Evolutionary conservation across 345 rosid species (phyloP).

Genomic region (Eucalyptus melliodora): DNA sequence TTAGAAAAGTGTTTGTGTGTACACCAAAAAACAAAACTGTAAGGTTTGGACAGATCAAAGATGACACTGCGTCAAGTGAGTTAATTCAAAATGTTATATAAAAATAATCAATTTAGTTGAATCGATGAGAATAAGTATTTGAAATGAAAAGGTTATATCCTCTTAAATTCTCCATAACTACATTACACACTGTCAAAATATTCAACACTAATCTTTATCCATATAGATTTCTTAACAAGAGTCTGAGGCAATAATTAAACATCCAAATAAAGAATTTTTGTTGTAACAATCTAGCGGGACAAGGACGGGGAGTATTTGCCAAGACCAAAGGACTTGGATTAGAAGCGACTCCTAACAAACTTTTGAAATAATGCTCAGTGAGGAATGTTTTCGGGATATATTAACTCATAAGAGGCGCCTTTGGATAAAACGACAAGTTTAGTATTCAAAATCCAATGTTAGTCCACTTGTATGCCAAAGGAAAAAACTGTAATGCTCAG

Average conservation of each 20-base stretch:
- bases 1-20: too few species aligned
- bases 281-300: rapidly evolving
- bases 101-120: not conserved
- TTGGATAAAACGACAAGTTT: not conserved
- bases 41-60: too few species aligned
- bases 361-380: too few species aligned
- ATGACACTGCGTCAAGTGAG: too few species aligned
- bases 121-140: not conserved
- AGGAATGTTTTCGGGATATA: not conserved
- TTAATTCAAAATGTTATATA: too few species aligned
- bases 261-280: not conserved
- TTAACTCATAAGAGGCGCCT: not conserved
- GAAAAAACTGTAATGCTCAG: rapidly evolving
- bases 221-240: not conserved
- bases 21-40: too few species aligned
- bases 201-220: not conserved
- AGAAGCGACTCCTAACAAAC: not conserved
- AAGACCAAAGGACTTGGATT: not conserved
- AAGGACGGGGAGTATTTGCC: rapidly evolving
- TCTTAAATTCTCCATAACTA: not conserved
- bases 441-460: not conserved
- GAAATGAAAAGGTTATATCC: not conserved
- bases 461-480: not conserved
- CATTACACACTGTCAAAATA: not conserved
- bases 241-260: not conserved